Conservation (phyloP, 208 protist genomes). For the Acanthamoeba culbertsoni region DNA sequence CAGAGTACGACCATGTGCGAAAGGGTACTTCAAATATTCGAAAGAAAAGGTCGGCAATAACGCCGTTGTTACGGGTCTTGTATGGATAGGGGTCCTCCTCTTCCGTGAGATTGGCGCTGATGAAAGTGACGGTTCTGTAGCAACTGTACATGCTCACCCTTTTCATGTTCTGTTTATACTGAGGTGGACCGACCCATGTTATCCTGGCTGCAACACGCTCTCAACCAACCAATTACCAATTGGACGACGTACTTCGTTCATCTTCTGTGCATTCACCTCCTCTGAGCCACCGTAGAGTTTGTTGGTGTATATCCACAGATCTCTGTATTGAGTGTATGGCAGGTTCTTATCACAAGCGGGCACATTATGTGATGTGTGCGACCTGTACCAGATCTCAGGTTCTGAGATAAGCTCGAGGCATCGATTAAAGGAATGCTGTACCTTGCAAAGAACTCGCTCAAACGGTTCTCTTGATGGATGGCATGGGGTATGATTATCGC, state of each 20-base stretch:
- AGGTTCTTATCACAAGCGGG: conserved; percentile 18
- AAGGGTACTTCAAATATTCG: background rate
- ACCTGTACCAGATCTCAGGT: too few relatives aligned
- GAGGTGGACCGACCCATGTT: background rate
- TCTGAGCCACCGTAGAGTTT: background rate
- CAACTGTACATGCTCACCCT: conserved; percentile 10
- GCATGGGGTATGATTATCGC: conserved; percentile 45
- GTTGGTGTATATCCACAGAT: conserved; percentile 46
- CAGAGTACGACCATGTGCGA: background rate
- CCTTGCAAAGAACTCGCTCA: conserved; percentile 32
- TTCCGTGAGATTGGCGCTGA: conserved; percentile 40
- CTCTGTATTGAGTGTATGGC: background rate
- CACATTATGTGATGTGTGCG: background rate
- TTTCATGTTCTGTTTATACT: conserved; percentile 37
- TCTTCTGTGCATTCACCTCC: background rate
- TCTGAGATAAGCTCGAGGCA: background rate
- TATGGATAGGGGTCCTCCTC: background rate
- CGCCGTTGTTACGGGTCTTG: conserved; percentile 14
- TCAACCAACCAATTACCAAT: background rate
- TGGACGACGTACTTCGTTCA: background rate
- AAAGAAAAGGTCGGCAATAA: conserved; percentile 51
- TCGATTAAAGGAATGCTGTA: background rate
- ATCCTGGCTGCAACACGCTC: background rate
- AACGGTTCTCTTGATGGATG: conserved; percentile 25
- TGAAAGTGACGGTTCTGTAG: background rate